phyloP scores from a whole-genome alignment of 805 yeast species.

The Candida namnaoensis region DNA sequence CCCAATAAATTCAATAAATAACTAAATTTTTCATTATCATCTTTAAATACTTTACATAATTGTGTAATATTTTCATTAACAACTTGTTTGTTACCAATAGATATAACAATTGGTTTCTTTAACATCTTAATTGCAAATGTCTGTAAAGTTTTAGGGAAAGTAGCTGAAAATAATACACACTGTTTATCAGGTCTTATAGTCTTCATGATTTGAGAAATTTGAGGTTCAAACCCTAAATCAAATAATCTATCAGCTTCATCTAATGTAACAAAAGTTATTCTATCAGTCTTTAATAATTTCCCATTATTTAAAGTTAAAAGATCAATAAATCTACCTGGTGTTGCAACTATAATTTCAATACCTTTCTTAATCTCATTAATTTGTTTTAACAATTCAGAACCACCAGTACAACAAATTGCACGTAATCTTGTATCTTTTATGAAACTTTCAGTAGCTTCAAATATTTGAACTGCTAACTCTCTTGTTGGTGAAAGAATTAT shows the following conservation, averaged over 20 bases:
- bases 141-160: slow-evolving; percentile 80
- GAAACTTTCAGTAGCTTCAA: slow-evolving; percentile 56
- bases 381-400: slow-evolving; percentile 74
- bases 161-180: slow-evolving; percentile 88
- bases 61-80: slow-evolving; percentile 81
- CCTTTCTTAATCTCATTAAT: slow-evolving; percentile 74
- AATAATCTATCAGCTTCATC: slow-evolving; percentile 98
- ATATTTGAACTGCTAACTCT: slow-evolving; percentile 82
- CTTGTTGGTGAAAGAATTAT: slow-evolving; percentile 85
- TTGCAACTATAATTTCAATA: slow-evolving; percentile 76
- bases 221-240: slow-evolving; percentile 97
- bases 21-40: slow-evolving; percentile 46
- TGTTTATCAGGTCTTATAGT: slow-evolving; percentile 82
- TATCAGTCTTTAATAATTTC: slow-evolving; percentile 48
- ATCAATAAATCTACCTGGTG: slow-evolving; percentile 94
- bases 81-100: slow-evolving; percentile 71
- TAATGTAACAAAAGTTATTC: slow-evolving; percentile 75
- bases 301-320: slow-evolving; percentile 78
- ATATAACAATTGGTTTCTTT: slow-evolving; percentile 59
- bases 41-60: slow-evolving; percentile 48
- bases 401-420: slow-evolving; percentile 85
- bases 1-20: slow-evolving; percentile 50
- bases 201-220: slow-evolving; percentile 69
- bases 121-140: slow-evolving; percentile 60
- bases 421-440: slow-evolving; percentile 37